These are phyloP conservation scores for Dendrobium nobile DNA, from an alignment of 106 monocot species.

Conservation along the genomic window DNA sequence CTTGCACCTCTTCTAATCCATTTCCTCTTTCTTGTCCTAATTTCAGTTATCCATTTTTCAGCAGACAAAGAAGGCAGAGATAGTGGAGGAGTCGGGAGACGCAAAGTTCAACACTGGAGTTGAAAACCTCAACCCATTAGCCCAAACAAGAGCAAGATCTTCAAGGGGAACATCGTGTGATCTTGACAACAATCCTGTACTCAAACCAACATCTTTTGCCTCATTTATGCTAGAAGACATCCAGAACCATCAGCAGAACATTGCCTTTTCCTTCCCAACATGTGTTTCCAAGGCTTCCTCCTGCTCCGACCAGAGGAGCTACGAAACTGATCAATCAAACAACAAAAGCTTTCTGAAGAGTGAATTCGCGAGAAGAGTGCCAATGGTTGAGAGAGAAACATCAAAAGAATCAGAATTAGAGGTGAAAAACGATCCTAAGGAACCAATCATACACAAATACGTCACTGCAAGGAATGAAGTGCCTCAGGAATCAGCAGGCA, in stretches of 20 bases:
- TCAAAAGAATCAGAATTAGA: slow-evolving; percentile 54
- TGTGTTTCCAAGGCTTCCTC: slow-evolving; percentile 86
- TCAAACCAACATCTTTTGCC: slow-evolving; percentile 30
- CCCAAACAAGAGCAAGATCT: slow-evolving; percentile 34
- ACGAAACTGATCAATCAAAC: background rate
- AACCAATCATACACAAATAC: slow-evolving; percentile 66
- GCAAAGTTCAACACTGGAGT: too few species aligned
- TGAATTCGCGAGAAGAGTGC: slow-evolving; percentile 11
- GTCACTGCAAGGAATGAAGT: slow-evolving; percentile 37
- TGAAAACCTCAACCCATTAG: background rate
- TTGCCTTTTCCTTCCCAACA: slow-evolving; percentile 64
- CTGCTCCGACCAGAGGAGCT: slow-evolving; percentile 25
- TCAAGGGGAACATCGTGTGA: slow-evolving; percentile 47
- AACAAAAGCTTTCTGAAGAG: background rate
- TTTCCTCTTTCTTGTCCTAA: background rate
- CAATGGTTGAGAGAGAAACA: background rate
- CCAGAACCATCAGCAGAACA: slow-evolving; percentile 30
- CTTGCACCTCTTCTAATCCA: background rate
- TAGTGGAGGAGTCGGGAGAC: background rate
- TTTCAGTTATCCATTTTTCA: background rate
- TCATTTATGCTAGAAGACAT: slow-evolving; percentile 82
- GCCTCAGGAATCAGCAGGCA: slow-evolving; percentile 94
- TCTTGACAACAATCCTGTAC: background rate
- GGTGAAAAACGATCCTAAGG: slow-evolving; percentile 52
- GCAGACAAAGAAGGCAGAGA: background rate